A percentile compares a stretch with the other conserved stretches of the same genome.
Evolutionary conservation across 805 yeast genomes (phyloP).

Genomic region (Kazachstania bromeliacearum): DNA sequence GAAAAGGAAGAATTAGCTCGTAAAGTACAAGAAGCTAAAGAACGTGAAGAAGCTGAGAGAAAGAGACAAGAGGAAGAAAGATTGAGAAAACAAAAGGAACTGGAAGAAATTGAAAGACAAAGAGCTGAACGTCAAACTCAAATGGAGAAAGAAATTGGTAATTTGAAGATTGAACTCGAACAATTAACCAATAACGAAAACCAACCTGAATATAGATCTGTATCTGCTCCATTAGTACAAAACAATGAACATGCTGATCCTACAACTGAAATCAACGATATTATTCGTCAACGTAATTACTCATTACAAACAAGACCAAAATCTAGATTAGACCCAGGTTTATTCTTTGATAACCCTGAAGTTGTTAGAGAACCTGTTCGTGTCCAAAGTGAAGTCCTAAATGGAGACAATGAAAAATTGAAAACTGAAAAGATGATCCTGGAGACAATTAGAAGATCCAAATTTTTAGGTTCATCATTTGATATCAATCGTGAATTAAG

Average conservation of each 20-base stretch:
- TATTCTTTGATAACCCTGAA: slow-evolving; percentile 19
- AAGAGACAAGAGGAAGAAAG: slow-evolving; percentile 20
- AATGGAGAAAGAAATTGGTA: slow-evolving; percentile 19
- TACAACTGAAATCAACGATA: slow-evolving; percentile 21
- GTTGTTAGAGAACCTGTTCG: slow-evolving; percentile 1
- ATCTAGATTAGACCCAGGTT: slow-evolving; percentile 37
- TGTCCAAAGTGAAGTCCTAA: background rate
- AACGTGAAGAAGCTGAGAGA: slow-evolving; percentile 38
- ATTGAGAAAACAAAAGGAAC: slow-evolving; percentile 11
- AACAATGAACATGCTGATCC: slow-evolving; percentile 13
- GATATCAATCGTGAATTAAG: slow-evolving; percentile 29
- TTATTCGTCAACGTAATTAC: slow-evolving; percentile 30
- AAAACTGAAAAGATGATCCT: slow-evolving; percentile 28
- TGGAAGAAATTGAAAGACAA: slow-evolving; percentile 16
- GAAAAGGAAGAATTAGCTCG: slow-evolving; percentile 36
- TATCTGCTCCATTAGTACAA: slow-evolving; percentile 31
- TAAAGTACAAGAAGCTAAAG: slow-evolving; percentile 37
- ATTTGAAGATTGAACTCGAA: slow-evolving; percentile 13
- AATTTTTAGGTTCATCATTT: slow-evolving; percentile 35
- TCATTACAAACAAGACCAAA: slow-evolving; percentile 36
- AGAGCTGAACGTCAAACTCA: slow-evolving; percentile 23
- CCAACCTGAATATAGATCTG: slow-evolving; percentile 26
- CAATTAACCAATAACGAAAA: slow-evolving; percentile 9
- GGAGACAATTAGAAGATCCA: slow-evolving; percentile 37
- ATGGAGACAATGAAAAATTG: slow-evolving; percentile 15